Conservation (phyloP, 768 basidiomycete species). For the Phaeotremella skinneri region DNA sequence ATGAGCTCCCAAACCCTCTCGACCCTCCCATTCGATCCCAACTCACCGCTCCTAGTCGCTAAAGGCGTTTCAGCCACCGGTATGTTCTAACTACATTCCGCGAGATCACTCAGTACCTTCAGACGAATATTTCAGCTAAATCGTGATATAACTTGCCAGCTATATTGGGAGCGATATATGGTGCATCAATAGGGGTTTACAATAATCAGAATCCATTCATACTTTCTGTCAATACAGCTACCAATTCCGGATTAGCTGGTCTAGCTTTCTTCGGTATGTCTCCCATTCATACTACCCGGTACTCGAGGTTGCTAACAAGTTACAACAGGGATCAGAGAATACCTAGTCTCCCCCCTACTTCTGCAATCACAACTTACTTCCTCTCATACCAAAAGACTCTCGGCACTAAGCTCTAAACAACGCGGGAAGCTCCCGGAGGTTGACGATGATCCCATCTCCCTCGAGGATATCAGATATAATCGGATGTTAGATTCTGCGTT, state of each 20-base stretch:
- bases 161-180: conserved; percentile 57
- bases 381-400: conserved; percentile 53
- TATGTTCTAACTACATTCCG: conserved; percentile 18
- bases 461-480: conserved; percentile 60
- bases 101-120: not conserved
- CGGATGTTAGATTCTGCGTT: conserved; percentile 69
- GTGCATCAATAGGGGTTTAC: conserved; percentile 57
- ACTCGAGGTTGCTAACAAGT: not conserved
- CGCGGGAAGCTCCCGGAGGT: conserved; percentile 22
- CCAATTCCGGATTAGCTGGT: conserved; percentile 71
- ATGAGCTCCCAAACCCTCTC: not conserved
- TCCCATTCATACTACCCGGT: not conserved
- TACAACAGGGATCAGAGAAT: conserved; percentile 68
- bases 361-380: conserved; percentile 55
- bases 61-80: conserved; percentile 31
- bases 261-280: conserved; percentile 74
- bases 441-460: conserved; percentile 26
- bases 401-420: conserved; percentile 12
- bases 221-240: conserved; percentile 62
- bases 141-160: conserved; percentile 54
- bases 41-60: conserved; percentile 39
- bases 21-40: conserved; percentile 32
- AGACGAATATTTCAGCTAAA: not conserved
- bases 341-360: conserved; percentile 65
- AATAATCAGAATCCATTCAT: conserved; percentile 58